Evolutionary conservation across 768 basidiomycete species (phyloP), one percentile per base, ranked within the genome.

Genomic region (Suillus subalutaceus): DNA sequence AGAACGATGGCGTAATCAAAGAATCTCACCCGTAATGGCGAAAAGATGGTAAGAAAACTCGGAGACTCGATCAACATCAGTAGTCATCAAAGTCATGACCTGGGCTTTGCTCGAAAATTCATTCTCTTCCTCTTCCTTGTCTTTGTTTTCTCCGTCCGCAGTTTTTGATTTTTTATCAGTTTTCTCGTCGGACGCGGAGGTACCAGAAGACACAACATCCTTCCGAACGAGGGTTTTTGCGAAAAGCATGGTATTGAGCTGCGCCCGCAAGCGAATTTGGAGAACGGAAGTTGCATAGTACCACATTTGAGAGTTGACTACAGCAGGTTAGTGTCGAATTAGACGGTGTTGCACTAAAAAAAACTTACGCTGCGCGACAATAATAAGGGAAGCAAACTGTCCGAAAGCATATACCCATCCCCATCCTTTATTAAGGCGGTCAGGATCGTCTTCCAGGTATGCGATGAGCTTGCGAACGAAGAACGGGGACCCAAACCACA

Each of bases 21-120:
- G 57, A 23, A 18, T 72, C 85, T 59, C 68, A 90, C 91, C 90
- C 63, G 94, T 82, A 46, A 94, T 83, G 1, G 90, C 81, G 73
- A 91, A 93, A 62, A 90, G 69, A 73, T 94, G 90, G 88, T 88
- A 92, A 1, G 88, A 79, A 72, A 96, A 93, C 61, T 96, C 93
- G 75, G 90, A 88, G 67, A 96, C 90, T 63, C 95, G 85, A 75
- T 96, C 94, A 37, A 96, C 93, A 70, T 97, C 95, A 6, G 94
- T 95, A 7, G 95, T 96, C 92, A 97, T 96, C 37, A 97, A 85
- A 3, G 93, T 96, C 94, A 97, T 96, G 71, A 97, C 89, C 79
- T 97, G 87, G 7, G 87, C 86, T 72, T 89, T 89, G 73, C 84
- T 87, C 10, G 86, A 87, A 68, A 89, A 87, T 58, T 88, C 86